These are phyloP conservation scores for Sonneratia alba DNA, from an alignment of 345 rosid species.

Conservation along the genomic window DNA sequence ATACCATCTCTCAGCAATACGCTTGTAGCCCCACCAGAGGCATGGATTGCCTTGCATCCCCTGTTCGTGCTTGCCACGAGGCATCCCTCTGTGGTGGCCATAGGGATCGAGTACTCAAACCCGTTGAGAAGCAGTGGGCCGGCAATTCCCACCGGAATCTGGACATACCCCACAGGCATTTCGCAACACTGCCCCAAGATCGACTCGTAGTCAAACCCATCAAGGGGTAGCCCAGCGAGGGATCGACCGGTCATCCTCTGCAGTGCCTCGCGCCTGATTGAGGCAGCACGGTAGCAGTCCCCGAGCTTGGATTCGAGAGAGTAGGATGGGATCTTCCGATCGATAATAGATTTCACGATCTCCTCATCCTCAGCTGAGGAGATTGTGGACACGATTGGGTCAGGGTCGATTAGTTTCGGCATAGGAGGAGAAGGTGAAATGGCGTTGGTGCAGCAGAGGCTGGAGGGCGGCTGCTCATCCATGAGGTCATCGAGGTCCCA, in stretches of 20 bases:
- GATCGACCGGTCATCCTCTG: conserved; percentile 75
- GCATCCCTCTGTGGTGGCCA: conserved; percentile 98
- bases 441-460: conserved; percentile 18
- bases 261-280: conserved; percentile 62
- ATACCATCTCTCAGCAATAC: conserved; percentile 58
- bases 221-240: conserved; percentile 59
- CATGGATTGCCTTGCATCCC: conserved; percentile 77
- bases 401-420: conserved; percentile 20
- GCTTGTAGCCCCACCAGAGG: conserved; percentile 67
- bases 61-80: conserved; percentile 87
- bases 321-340: conserved; percentile 54
- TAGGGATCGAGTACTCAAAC: conserved; percentile 69
- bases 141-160: conserved; percentile 84
- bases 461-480: conserved; percentile 21
- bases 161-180: conserved; percentile 93
- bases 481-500: conserved; percentile 52
- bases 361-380: conserved; percentile 59
- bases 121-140: conserved; percentile 90
- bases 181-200: conserved; percentile 95
- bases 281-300: conserved; percentile 67
- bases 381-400: conserved; percentile 22
- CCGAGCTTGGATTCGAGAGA: conserved; percentile 70
- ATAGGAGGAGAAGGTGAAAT: conserved; percentile 5
- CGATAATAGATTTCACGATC: conserved; percentile 46
- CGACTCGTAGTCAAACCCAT: conserved; percentile 75